phyloP scores from a whole-genome alignment of 768 basidiomycete species.

The Suillus placidus region DNA sequence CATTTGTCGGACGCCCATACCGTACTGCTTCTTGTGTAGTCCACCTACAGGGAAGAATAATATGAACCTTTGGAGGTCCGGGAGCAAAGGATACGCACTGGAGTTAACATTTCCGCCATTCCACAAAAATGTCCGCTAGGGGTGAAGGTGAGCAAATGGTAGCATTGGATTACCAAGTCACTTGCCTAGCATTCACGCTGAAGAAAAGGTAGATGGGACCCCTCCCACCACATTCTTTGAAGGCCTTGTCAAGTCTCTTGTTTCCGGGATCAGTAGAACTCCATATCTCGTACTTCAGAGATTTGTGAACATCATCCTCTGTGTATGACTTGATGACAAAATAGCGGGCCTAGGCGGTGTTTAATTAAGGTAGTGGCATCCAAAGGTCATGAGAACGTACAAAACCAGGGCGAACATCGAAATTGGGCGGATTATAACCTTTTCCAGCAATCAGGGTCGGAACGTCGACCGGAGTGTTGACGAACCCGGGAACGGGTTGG shows the following conservation, averaged over 20 bases:
- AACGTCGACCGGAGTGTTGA: slow-evolving; percentile 78
- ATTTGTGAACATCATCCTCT: slow-evolving; percentile 99
- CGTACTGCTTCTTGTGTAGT: slow-evolving; percentile 91
- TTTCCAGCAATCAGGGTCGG: slow-evolving; percentile 83
- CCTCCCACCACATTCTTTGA: slow-evolving; percentile 89
- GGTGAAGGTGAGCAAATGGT: slow-evolving; percentile 12
- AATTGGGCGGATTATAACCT: slow-evolving; percentile 87
- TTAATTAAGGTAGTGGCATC: slow-evolving; percentile 7
- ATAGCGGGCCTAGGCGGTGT: slow-evolving; percentile 68
- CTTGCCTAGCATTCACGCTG: slow-evolving; percentile 88
- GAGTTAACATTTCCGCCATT: slow-evolving; percentile 97
- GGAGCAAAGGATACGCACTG: slow-evolving; percentile 49
- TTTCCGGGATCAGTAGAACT: slow-evolving; percentile 97
- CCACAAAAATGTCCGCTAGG: slow-evolving; percentile 94
- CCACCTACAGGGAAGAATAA: slow-evolving; percentile 53
- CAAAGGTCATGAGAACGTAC: slow-evolving; percentile 45
- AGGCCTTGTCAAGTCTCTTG: slow-evolving; percentile 95
- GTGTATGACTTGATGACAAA: slow-evolving; percentile 99
- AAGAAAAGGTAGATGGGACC: slow-evolving; percentile 99
- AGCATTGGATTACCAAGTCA: background rate
- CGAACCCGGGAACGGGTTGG: slow-evolving; percentile 50
- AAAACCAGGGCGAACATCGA: slow-evolving; percentile 79
- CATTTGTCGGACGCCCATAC: slow-evolving; percentile 99
- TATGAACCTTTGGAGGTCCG: slow-evolving; percentile 3
- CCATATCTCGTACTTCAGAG: slow-evolving; percentile 97